Conservation (phyloP, 805 yeast species). For the Myxozyma lipomycoides region DNA sequence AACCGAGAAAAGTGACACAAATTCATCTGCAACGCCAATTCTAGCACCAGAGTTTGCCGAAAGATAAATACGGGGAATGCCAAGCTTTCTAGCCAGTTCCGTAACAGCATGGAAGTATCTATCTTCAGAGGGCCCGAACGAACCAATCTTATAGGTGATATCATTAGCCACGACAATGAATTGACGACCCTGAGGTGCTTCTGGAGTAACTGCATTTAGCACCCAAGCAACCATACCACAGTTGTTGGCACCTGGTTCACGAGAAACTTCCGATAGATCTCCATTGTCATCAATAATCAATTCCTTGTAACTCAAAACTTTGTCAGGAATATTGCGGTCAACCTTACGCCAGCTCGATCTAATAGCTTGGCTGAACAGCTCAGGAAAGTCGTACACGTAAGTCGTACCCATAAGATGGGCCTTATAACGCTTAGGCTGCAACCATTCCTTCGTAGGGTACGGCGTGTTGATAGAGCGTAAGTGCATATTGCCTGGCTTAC, state of each 20-base stretch:
- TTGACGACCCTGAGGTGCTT: slow-evolving; percentile 94
- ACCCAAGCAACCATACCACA: slow-evolving; percentile 98
- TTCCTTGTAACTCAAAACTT: slow-evolving; percentile 73
- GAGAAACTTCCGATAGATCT: slow-evolving; percentile 75
- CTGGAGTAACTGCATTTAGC: slow-evolving; percentile 88
- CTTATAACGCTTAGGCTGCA: slow-evolving; percentile 97
- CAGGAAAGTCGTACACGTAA: slow-evolving; percentile 98
- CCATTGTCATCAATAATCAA: slow-evolving; percentile 80
- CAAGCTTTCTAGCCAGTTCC: slow-evolving; percentile 81
- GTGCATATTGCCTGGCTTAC: slow-evolving; percentile 93
- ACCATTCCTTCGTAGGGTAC: slow-evolving; percentile 95
- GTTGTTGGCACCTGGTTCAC: slow-evolving; percentile 95
- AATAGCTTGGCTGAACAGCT: slow-evolving; percentile 90
- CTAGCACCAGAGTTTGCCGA: slow-evolving; percentile 99
- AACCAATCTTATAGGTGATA: slow-evolving; percentile 96
- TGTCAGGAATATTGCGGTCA: slow-evolving; percentile 53
- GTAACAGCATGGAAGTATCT: slow-evolving; percentile 87
- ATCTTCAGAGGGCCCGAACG: slow-evolving; percentile 97
- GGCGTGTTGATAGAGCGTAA: slow-evolving; percentile 93
- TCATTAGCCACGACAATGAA: slow-evolving; percentile 92
- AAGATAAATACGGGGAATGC: slow-evolving; percentile 91
- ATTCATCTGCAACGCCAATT: slow-evolving; percentile 96
- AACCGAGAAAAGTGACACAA: slow-evolving; percentile 81
- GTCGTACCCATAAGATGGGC: slow-evolving; percentile 99
- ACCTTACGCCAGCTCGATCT: slow-evolving; percentile 70